Evolutionary conservation across 2,329 filamentous ascomycete genomes (phyloP).

Genomic region (Capronia coronata): DNA sequence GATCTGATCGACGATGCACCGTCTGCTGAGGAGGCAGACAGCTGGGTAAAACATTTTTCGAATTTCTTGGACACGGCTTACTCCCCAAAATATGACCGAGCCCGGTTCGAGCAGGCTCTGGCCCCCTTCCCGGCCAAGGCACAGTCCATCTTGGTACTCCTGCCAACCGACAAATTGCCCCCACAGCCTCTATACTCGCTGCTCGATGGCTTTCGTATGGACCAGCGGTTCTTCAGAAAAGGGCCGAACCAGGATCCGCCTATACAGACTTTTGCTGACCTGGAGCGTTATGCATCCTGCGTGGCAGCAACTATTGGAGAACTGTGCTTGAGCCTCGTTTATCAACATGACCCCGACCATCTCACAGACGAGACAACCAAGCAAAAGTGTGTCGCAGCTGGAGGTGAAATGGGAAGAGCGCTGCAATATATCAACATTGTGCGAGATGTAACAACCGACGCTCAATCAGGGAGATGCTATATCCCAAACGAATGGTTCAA

Average conservation of each 20-base stretch:
- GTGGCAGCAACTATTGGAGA: conserved; percentile 69
- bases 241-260: conserved; percentile 40
- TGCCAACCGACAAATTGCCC: conserved; percentile 54
- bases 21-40: conserved; percentile 46
- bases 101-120: conserved; percentile 28
- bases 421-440: conserved; percentile 74
- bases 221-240: conserved; percentile 49
- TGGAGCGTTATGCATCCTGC: conserved; percentile 58
- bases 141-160: conserved; percentile 51
- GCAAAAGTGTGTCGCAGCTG: conserved; percentile 48
- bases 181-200: conserved; percentile 57
- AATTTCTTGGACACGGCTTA: conserved; percentile 48
- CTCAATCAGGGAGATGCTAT: conserved; percentile 60
- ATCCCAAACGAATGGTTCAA: conserved; percentile 59
- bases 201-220: conserved; percentile 62
- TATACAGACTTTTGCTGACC: conserved; percentile 52
- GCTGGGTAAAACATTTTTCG: conserved; percentile 55
- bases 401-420: conserved; percentile 62
- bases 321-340: conserved; percentile 60
- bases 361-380: conserved; percentile 26
- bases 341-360: conserved; percentile 45
- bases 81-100: conserved; percentile 38
- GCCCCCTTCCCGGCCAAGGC: conserved; percentile 48
- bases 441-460: conserved; percentile 64
- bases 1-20: conserved; percentile 63